Conservation (phyloP, 495 filamentous ascomycete genomes). For the Chaetomium fimeti region DNA sequence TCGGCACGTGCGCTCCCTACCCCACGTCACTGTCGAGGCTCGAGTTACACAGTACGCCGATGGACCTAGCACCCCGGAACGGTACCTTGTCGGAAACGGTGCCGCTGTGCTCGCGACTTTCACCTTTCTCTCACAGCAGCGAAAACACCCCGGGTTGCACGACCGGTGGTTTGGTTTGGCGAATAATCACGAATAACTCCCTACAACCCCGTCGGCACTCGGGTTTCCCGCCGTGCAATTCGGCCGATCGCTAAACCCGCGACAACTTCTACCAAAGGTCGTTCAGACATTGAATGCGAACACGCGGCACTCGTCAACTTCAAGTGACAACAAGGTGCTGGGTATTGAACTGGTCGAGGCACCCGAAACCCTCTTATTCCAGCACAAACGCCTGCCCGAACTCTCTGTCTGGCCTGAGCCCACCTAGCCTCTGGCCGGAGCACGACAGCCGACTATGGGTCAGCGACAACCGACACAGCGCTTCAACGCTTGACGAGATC, state of each 20-base stretch:
- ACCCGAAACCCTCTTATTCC: not conserved
- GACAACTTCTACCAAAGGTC: not conserved
- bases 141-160: not conserved
- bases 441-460: constrained; percentile 35
- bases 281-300: not conserved
- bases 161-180: not conserved
- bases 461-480: constrained; percentile 28
- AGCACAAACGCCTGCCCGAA: not conserved
- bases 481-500: constrained; percentile 29
- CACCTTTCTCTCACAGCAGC: not conserved
- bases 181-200: not conserved
- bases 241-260: not conserved
- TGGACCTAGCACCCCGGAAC: not conserved
- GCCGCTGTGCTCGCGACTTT: not conserved
- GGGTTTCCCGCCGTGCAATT: not conserved
- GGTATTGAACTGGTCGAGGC: not conserved
- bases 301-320: not conserved
- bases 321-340: not conserved
- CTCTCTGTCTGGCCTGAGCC: not conserved
- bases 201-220: not conserved
- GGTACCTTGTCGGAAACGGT: not conserved
- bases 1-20: constrained; percentile 5
- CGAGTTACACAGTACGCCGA: not conserved
- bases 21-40: not conserved
- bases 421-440: constrained; percentile 1